Base-by-base conservation (phyloP, 768 basidiomycete genomes). In the Pleurotus cornucopiae region DNA sequence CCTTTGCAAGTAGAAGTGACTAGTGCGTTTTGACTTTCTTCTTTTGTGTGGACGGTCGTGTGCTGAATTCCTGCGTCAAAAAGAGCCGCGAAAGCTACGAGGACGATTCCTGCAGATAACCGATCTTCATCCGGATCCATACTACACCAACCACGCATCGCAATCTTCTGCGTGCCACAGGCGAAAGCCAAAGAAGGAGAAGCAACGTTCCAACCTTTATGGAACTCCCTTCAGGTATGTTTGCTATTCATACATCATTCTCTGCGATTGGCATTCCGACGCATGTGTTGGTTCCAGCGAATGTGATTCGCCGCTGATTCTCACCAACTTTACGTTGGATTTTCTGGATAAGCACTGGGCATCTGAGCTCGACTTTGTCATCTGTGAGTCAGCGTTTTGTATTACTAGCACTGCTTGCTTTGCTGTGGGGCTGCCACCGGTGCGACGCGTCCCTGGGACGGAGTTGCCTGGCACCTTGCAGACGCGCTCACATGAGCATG, bases 341-440 rank as follows among this genome's bases (percentile, higher is more conserved):
- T 91, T 78, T 73, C 69, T 95, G 54, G 85, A 86, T 51, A 77
- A 84, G 61, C 79, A 90, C 58, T 94, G 91, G 91, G 81, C 85
- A 41, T 76, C 82, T 57, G 84, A 94, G 62, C 80, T 97, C 39
- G 94, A 97, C 66, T 97, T 95, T 67, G 91, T 97, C 30, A 76
- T 97, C 37, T 94, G 90, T 89, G 64, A 62, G 80, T 74, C 16
- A 46, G 49, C 59, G 41, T 47, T 46, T 37, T 57, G 39, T 49
- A 37, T 56, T 46, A 48, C 46, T 34, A 12, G 34, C n/a, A 34
- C 30, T 34, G 30, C 30, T 34, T 34, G 16, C 6, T 9, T 20
- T n/a, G n/a, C 39, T 23, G 51, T 59, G 49, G 38, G 25, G 53
- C 16, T 37, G n/a, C 53, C 46, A 23, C 55, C 30, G 46, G 13